Base-by-base conservation (phyloP, 805 yeast genomes). In the Lachancea sp. region DNA sequence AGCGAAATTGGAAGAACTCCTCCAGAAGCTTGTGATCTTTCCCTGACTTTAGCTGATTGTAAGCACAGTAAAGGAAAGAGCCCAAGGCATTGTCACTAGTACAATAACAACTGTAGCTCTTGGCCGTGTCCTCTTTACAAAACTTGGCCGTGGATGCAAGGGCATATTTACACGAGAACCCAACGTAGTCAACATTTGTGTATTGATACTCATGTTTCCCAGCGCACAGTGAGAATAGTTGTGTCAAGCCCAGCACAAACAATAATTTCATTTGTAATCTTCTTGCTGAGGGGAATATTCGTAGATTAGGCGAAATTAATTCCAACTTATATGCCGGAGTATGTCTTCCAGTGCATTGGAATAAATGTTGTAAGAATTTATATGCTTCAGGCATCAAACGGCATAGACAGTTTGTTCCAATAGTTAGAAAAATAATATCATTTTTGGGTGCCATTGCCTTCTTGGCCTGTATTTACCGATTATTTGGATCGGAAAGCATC, bases 51-150 rank as follows among this genome's bases (percentile, higher is more conserved):
- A 44, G 29, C 9, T 44, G 33, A 8, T 54, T 46, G 34, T 52
- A 50, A 5, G 56, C 50, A 50, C 67, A 63, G 47, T 56, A 49
- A 24, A 57, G 34, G 43, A 49, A 42, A 4, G 66, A 55, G 13
- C 62, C 64, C 31, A 59, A 35, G 3, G 65, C 64, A 29, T 55
- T 52, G 21, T 52, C 53, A 19, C 50, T 47, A 9, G 39, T 36
- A 48, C 65, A 58, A 7, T 52, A 44, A 39, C 65, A 60, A 12
- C 46, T 47, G 42, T 47, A 52, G 4, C 43, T 31, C 15, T 36
- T 46, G 0, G 50, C 40, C 5, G 52, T 32, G 22, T 60, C 58
- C 8, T 35, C 35, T 4, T 38, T 18, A 45, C 65, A 60, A 33
- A 52, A 60, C 5, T 29, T 34, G 1, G 56, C 57, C 6, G 58